A percentile compares a stretch with the other conserved stretches of the same genome.
These are phyloP conservation scores for Candida nitratophila DNA, from an alignment of 805 yeast species.

Conservation along the genomic window DNA sequence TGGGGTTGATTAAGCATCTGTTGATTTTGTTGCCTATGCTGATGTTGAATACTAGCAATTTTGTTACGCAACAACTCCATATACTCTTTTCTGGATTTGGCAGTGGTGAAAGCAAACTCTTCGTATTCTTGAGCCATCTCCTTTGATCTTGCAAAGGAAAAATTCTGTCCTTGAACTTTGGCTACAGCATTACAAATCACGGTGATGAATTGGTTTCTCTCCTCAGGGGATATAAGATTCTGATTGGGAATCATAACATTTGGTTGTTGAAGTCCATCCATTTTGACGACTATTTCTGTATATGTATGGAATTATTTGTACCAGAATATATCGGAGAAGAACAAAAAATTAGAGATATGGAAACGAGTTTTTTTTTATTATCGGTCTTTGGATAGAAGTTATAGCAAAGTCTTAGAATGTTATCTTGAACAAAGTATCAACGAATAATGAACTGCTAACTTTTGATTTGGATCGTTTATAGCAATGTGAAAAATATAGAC, in stretches of 20 bases:
- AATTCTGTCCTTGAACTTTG: constrained; percentile 25
- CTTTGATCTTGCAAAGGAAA: constrained; percentile 33
- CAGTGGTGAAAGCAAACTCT: constrained; percentile 52
- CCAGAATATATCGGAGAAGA: no score
- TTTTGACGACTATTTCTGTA: background rate
- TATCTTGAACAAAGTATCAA: no score
- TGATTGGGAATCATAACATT: constrained; percentile 6
- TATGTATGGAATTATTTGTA: background rate
- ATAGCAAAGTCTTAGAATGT: no score
- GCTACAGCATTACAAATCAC: constrained; percentile 25
- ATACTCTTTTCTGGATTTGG: constrained; percentile 53
- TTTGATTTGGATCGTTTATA: no score
- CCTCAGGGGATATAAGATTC: constrained; percentile 17
- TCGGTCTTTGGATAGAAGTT: no score
- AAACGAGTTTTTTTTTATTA: no score
- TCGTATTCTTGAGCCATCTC: constrained; percentile 67
- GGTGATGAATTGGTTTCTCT: constrained; percentile 25
- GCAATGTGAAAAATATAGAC: no score
- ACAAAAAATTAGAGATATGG: no score
- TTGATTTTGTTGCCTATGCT: constrained; percentile 20
- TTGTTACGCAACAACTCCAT: constrained; percentile 39
- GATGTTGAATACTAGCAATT: constrained; percentile 25
- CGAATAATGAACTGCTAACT: no score
- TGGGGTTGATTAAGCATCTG: constrained; percentile 19
- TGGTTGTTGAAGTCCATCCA: constrained; percentile 4